phyloP scores from a whole-genome alignment of 306 rosid genomes.

The Purshia tridentata region DNA sequence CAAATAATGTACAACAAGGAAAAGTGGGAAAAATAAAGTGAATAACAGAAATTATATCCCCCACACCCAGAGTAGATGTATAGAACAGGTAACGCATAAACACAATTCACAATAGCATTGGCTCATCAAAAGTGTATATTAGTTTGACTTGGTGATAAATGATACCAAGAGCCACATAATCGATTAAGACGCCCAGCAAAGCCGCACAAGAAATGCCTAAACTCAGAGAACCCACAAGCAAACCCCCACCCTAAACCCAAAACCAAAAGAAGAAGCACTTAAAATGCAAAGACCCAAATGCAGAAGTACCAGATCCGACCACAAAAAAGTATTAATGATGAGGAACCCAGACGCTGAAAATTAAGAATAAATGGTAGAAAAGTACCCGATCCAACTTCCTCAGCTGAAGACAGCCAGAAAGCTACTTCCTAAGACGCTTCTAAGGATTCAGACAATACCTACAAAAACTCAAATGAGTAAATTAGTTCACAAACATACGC shows the following conservation, averaged over 20 bases:
- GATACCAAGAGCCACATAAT: neutral
- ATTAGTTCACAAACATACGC: neutral
- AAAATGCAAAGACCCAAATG: conserved; percentile 21
- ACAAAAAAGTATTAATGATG: neutral
- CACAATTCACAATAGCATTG: neutral
- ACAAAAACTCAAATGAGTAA: neutral
- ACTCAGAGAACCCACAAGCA: neutral
- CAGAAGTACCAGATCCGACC: conserved; percentile 20
- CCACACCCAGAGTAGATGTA: neutral
- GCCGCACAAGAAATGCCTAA: neutral
- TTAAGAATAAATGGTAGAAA: neutral
- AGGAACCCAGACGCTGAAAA: conserved; percentile 21
- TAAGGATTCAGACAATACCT: conserved; percentile 17
- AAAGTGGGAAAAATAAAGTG: neutral
- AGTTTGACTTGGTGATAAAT: neutral
- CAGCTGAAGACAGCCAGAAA: conserved; percentile 7
- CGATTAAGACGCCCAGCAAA: too few species aligned
- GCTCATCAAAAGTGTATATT: neutral
- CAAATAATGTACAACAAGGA: neutral
- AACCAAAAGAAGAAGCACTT: conserved; percentile 1
- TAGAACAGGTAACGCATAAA: neutral
- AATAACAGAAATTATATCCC: neutral
- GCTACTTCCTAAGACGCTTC: neutral
- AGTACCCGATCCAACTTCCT: conserved; percentile 33
- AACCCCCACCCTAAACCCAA: neutral